Evolutionary conservation across 2,329 filamentous ascomycete genomes (phyloP).

Genomic region (Nothophaeocryptopus gaeumannii): DNA sequence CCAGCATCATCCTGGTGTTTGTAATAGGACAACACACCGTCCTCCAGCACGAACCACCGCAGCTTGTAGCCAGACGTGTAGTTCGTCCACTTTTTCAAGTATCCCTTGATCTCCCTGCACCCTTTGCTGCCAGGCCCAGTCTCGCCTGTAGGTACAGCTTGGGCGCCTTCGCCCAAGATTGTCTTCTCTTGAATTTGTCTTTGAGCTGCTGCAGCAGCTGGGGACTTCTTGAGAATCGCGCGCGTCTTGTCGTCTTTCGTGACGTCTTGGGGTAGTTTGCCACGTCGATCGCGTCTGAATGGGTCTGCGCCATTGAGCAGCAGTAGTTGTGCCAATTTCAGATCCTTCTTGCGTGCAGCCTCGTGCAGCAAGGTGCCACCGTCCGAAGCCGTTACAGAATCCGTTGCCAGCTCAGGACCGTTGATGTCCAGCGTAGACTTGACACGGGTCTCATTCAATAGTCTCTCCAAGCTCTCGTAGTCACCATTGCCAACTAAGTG

Average conservation of each 20-base stretch:
- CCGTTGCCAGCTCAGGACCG: conserved; percentile 80
- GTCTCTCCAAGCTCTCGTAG: conserved; percentile 72
- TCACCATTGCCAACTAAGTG: conserved; percentile 68
- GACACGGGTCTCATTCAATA: conserved; percentile 80
- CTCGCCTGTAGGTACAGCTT: conserved; percentile 44
- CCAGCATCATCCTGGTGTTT: conserved; percentile 98
- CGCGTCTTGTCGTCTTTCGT: conserved; percentile 90
- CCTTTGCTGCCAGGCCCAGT: conserved; percentile 70
- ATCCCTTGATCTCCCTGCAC: conserved; percentile 94
- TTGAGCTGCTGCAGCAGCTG: conserved; percentile 89
- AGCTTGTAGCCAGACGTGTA: conserved; percentile 96
- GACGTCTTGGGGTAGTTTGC: conserved; percentile 91
- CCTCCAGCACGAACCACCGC: conserved; percentile 95
- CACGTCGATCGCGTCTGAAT: conserved; percentile 90
- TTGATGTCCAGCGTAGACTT: conserved; percentile 91
- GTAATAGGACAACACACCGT: conserved; percentile 97
- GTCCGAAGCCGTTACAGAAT: conserved; percentile 69
- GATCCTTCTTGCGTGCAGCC: conserved; percentile 82
- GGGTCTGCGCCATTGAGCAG: conserved; percentile 93
- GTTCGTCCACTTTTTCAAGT: conserved; percentile 99
- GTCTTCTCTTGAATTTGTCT: conserved; percentile 96
- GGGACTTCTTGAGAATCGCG: conserved; percentile 87
- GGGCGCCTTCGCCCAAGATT: conserved; percentile 71
- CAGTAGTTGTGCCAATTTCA: conserved; percentile 81
- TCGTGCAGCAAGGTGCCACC: conserved; percentile 95